Percentiles rank a stretch among this genome's conserved stretches.
These are phyloP conservation scores for Coniosporium tulheliwenetii DNA, from an alignment of 2,329 filamentous ascomycete genomes.

Conservation along the genomic window DNA sequence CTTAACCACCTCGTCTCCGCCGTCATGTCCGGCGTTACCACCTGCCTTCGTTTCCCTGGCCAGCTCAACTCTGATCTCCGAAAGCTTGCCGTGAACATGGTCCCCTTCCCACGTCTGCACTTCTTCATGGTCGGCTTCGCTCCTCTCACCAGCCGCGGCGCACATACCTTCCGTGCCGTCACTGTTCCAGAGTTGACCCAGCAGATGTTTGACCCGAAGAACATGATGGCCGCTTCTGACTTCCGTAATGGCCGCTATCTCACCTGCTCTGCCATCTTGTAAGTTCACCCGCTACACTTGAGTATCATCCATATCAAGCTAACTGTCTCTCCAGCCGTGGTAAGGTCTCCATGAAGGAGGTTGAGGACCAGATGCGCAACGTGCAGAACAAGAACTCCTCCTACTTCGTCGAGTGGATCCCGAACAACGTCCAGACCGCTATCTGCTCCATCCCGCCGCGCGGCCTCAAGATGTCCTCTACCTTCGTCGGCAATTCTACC, in stretches of 20 bases:
- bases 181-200: slow-evolving; percentile 96
- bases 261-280: slow-evolving; percentile 97
- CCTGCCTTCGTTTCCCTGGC: slow-evolving; percentile 96
- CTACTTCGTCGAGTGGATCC: slow-evolving; percentile 99
- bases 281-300: slow-evolving; percentile 20
- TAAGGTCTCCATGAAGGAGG: slow-evolving; percentile 99
- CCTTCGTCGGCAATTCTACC: slow-evolving; percentile 98
- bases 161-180: slow-evolving; percentile 92
- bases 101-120: slow-evolving; percentile 99
- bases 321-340: slow-evolving; percentile 51
- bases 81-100: slow-evolving; percentile 99
- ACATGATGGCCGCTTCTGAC: slow-evolving; percentile 99
- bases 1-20: slow-evolving; percentile 98
- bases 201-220: slow-evolving; percentile 99
- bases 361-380: slow-evolving; percentile 99
- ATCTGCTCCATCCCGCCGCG: slow-evolving; percentile 97
- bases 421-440: slow-evolving; percentile 99
- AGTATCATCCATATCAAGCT: slow-evolving; percentile 11
- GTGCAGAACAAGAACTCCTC: slow-evolving; percentile 99
- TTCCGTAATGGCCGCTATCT: slow-evolving; percentile 99
- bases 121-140: slow-evolving; percentile 99
- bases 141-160: slow-evolving; percentile 83
- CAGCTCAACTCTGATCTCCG: slow-evolving; percentile 99
- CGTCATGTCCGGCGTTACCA: slow-evolving; percentile 99
- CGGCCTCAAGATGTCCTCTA: slow-evolving; percentile 97